Base-by-base conservation (phyloP, 495 filamentous ascomycete genomes). In the Penicillium ucsense region DNA sequence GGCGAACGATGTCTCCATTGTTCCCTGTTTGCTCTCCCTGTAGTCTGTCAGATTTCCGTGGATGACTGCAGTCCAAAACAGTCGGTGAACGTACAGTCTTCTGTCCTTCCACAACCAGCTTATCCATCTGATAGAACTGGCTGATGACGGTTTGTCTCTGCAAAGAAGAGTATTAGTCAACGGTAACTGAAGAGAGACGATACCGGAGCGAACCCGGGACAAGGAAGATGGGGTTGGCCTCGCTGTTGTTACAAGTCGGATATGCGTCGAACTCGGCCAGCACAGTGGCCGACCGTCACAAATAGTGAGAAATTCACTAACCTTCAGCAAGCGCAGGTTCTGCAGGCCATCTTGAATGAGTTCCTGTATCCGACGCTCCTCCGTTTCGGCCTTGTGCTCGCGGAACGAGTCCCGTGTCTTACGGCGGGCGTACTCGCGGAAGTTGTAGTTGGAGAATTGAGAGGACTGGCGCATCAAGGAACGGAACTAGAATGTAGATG, bases 81-180 rank as follows among this genome's bases (percentile, higher is more conserved):
- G 50, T 31, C 50, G 36, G 27, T 37, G 45, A 4, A 51, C 70
- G 53, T 61, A 77, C 74, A 37, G 73, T 72, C 62, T 82, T 82
- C 49, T 86, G 84, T 12, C 91, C 90, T 62, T 98, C 92, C 5
- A 98, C 89, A 28, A 98, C 92, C 61, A 98, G 78, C 59, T 82
- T 73, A 65, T 98, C 89, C 56, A 92, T 56, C 69, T 95, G 86
- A 70, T 86, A 98, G 66, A 96, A 96, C 64, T 95, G 88, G 57
- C 88, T 94, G 54, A 98, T 79, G 32, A 89, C 74, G 4, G 91
- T 94, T 83, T 98, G 92, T 57, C 92, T 84, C 92, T 98, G 70
- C 52, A 47, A 27, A 27, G 20, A 20, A 20, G 27, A 9, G 12
- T 12, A 51, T 68, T 40, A 64, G 57, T 32, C 27, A 20, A 20